Conservation (phyloP, 1,284 basidiomycete species). For the Amylostereum areolatum region DNA sequence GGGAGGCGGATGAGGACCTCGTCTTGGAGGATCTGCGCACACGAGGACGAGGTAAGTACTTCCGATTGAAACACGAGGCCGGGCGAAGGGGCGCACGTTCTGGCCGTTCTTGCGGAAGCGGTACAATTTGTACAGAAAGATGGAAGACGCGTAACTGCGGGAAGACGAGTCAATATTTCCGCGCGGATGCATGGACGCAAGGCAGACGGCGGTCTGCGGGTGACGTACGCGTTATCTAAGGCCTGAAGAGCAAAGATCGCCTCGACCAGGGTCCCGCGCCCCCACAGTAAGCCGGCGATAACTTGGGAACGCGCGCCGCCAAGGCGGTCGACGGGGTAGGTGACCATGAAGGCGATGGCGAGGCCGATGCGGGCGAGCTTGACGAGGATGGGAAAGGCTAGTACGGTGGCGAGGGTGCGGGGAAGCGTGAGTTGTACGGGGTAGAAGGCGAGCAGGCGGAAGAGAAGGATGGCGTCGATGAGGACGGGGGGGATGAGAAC, state of each 20-base stretch:
- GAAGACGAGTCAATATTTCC: neutral
- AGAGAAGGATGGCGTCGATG: conserved; percentile 26
- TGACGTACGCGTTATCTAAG: conserved; percentile 23
- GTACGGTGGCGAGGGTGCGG: conserved; percentile 13
- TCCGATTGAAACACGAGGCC: neutral
- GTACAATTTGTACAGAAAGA: conserved; percentile 19
- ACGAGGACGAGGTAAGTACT: neutral
- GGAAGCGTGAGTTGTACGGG: conserved; percentile 18
- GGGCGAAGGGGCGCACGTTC: neutral
- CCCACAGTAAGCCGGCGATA: conserved; percentile 11
- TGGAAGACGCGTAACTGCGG: conserved; percentile 17
- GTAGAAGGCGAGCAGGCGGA: conserved; percentile 26
- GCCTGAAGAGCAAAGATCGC: conserved; percentile 20
- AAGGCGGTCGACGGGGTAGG: conserved; percentile 15
- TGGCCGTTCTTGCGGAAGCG: conserved; percentile 8
- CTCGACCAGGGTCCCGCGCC: conserved; percentile 9
- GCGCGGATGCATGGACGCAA: neutral
- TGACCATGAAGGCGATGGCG: conserved; percentile 14
- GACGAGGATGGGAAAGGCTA: conserved; percentile 19
- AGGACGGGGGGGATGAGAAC: conserved; percentile 21
- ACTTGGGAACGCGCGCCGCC: conserved; percentile 8
- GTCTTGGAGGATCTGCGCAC: conserved; percentile 7
- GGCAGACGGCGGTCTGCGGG: neutral
- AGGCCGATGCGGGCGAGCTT: conserved; percentile 21
- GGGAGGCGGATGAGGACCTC: conserved; percentile 16